Conservation (phyloP, 164 flowering plant species). For the Tinospora cordifolia region DNA sequence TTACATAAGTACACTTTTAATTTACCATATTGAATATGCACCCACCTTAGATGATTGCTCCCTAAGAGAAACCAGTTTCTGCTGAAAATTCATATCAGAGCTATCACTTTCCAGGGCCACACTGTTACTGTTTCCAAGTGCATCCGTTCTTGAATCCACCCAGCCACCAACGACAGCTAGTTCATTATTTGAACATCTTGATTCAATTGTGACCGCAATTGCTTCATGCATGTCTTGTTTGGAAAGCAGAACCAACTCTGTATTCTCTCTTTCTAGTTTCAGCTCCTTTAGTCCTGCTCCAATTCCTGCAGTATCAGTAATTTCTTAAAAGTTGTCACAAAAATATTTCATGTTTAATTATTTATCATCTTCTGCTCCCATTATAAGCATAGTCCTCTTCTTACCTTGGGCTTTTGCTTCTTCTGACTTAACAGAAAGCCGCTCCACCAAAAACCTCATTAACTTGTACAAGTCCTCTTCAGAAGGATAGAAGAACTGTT, state of each 20-base stretch:
- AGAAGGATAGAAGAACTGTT: conserved; percentile 85
- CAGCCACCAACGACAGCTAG: conserved; percentile 3
- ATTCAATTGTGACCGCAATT: conserved; percentile 1
- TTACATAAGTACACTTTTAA: not conserved
- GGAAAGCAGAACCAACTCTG: conserved; percentile 11
- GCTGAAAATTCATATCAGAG: conserved; percentile 13
- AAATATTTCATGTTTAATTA: not conserved
- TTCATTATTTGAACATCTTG: not conserved
- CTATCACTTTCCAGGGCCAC: conserved; percentile 16
- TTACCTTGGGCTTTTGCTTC: conserved; percentile 14
- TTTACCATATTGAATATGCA: not conserved
- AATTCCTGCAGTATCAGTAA: conserved; percentile 18
- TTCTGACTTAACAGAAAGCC: conserved; percentile 39
- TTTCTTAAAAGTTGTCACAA: conserved; percentile 6
- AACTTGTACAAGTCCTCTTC: conserved; percentile 68
- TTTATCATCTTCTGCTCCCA: conserved; percentile 14
- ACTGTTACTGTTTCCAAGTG: conserved; percentile 18
- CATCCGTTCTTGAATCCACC: conserved; percentile 6
- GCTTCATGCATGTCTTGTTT: not conserved
- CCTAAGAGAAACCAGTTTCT: conserved; percentile 19
- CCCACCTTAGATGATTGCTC: conserved; percentile 32
- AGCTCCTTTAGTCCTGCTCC: conserved; percentile 22
- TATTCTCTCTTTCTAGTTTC: conserved; percentile 20
- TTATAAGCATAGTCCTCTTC: conserved; percentile 5
- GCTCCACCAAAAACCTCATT: conserved; percentile 67